Percentiles rank a stretch among this genome's conserved stretches.
These are phyloP conservation scores for Lactifluus echinatus DNA, from an alignment of 768 basidiomycete genomes.

Conservation along the genomic window DNA sequence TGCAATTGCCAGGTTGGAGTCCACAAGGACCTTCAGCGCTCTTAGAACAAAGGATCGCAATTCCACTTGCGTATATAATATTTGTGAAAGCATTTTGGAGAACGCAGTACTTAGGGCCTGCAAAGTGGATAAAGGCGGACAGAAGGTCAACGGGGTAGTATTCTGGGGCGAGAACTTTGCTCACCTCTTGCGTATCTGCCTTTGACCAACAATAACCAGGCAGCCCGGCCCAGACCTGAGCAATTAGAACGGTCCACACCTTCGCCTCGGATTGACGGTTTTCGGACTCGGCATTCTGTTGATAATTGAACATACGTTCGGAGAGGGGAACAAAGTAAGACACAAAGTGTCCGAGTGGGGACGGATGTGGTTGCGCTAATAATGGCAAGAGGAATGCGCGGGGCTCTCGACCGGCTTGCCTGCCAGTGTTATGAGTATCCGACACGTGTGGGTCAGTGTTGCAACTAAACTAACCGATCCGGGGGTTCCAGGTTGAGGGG, in stretches of 20 bases:
- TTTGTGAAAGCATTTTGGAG: constrained; percentile 82
- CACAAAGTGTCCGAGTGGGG: constrained; percentile 78
- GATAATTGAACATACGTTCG: constrained; percentile 84
- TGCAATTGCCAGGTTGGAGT: constrained; percentile 58
- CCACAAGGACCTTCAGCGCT: constrained; percentile 73
- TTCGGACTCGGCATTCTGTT: constrained; percentile 69
- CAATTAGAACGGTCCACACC: constrained; percentile 89
- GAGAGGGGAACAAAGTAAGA: constrained; percentile 90
- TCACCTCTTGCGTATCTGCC: constrained; percentile 62
- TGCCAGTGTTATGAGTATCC: constrained; percentile 24
- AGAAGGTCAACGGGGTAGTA: neutral
- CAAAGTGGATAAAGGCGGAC: neutral
- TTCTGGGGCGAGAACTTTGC: constrained; percentile 13
- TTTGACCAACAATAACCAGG: constrained; percentile 84
- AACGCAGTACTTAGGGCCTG: constrained; percentile 72
- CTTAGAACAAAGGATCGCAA: constrained; percentile 77
- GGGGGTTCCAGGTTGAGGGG: constrained; percentile 83
- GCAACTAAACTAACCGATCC: constrained; percentile 48
- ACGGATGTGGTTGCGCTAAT: constrained; percentile 69
- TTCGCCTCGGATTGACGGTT: constrained; percentile 79
- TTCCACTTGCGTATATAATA: constrained; percentile 84
- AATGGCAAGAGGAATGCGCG: constrained; percentile 89
- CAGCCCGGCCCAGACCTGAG: constrained; percentile 89
- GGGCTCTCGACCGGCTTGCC: constrained; percentile 68
- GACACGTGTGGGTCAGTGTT: neutral